Conservation (phyloP, 2,329 filamentous ascomycete genomes). For the Cryoendolithus antarcticus region DNA sequence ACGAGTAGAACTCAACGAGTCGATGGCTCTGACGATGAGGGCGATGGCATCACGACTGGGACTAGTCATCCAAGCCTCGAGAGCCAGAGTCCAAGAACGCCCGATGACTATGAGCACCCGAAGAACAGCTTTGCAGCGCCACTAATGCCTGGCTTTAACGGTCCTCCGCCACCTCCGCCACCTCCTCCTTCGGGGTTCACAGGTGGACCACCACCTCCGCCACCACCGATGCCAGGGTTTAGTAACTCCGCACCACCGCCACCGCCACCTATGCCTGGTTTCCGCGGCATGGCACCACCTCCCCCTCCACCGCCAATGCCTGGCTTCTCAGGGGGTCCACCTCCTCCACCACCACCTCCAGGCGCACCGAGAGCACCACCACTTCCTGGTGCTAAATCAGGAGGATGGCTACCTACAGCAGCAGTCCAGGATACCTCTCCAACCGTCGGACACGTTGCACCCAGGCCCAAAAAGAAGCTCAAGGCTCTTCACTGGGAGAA, state of each 20-base stretch:
- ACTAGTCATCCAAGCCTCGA: conserved; percentile 65
- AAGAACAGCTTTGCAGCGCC: conserved; percentile 13
- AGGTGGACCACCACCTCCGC: conserved; percentile 22
- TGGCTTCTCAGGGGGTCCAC: conserved; percentile 39
- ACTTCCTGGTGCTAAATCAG: conserved; percentile 43
- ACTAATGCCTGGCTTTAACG: conserved; percentile 27
- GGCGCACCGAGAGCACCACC: conserved; percentile 57
- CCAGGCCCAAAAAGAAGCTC: conserved; percentile 95
- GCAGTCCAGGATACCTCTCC: conserved; percentile 42
- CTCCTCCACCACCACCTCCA: conserved; percentile 36
- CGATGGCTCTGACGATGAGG: conserved; percentile 62
- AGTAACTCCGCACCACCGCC: conserved; percentile 21
- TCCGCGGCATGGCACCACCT: conserved; percentile 27
- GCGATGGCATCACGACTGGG: conserved; percentile 59
- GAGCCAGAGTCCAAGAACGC: conserved; percentile 55
- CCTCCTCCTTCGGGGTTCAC: conserved; percentile 16
- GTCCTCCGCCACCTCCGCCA: conserved; percentile 30
- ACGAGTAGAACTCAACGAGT: conserved; percentile 61
- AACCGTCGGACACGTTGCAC: conserved; percentile 61
- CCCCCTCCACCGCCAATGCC: conserved; percentile 38
- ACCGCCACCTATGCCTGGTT: conserved; percentile 29
- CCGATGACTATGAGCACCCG: conserved; percentile 43
- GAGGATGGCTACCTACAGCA: conserved; percentile 61
- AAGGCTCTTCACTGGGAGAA: conserved; percentile 99
- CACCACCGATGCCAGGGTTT: conserved; percentile 34